Evolutionary conservation across 768 basidiomycete species (phyloP), one percentile per base, ranked within the genome.

Genomic region (Termitomyces sp.): DNA sequence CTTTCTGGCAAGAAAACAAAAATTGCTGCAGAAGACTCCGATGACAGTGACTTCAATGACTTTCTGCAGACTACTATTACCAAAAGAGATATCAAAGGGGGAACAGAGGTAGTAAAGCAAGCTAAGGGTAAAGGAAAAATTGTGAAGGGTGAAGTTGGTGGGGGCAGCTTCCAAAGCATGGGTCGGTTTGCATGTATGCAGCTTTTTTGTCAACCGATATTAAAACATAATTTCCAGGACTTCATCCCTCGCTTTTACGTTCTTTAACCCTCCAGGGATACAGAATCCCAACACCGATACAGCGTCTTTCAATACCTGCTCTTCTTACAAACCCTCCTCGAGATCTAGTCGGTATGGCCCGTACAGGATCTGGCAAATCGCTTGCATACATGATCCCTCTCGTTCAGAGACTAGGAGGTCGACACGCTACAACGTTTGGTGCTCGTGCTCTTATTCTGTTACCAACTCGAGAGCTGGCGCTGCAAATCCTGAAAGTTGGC

Each of bases 331-430:
- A 82, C 42, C 94, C 95, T 40, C 93, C 95, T 9, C 80, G 91
- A 53, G 95, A 97, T 73, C 85, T 99, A 14, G 93, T 98, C 14
- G 96, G 93, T 42, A 99, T 98, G 97, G 96, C 97, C 37, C 84
- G 97, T 37, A 99, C 97, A 4, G 97, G 97, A 42, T 97, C 95
- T 2, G 97, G 97, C 59, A 98, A 98, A 76, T 95, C 95, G 10
- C 83, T 99, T 36, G 96, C 96, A 20, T 99, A 95, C 70, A 85
- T 98, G 81, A 77, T 98, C 26, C 97, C 97, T 50, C 81, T 99
- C 16, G 79, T 97, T 0, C 91, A 95, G 57, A 82, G 93, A 46
- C 82, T 99, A 8, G 85, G 89, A 6, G 91, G 92, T 9, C 77
- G 86, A 36, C 95, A 97, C 68, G 80, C 86, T 0, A 82, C 86